Percentiles rank a stretch among this genome's conserved stretches.
Conservation (phyloP, 1,284 basidiomycete genomes). For the Apiotrichum porosum region DNA sequence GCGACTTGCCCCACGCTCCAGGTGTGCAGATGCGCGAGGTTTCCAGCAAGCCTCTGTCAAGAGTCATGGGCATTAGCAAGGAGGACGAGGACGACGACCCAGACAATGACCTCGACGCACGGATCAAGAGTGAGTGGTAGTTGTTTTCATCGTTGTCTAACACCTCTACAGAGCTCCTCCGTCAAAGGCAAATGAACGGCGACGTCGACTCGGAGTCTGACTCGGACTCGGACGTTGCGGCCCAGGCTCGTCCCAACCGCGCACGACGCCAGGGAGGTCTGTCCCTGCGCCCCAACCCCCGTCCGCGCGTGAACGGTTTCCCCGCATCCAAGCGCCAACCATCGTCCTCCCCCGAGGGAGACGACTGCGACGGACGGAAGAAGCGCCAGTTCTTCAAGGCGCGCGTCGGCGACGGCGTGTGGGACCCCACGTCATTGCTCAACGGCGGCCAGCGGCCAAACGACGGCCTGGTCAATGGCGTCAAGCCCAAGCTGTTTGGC, state of each 20-base stretch:
- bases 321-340: constrained; percentile 16
- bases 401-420: constrained; percentile 14
- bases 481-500: constrained; percentile 21
- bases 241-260: constrained; percentile 20
- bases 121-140: constrained; percentile 39
- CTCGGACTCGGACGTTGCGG: constrained; percentile 22
- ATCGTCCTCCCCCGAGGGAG: constrained; percentile 11
- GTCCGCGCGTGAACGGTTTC: constrained; percentile 18
- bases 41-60: constrained; percentile 52
- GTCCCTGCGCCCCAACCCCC: constrained; percentile 19
- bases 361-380: constrained; percentile 14
- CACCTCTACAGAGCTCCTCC: constrained; percentile 20
- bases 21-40: constrained; percentile 83
- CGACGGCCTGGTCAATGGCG: constrained; percentile 17
- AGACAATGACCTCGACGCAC: constrained; percentile 45
- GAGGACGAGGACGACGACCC: constrained; percentile 45
- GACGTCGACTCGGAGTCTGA: constrained; percentile 26
- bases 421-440: constrained; percentile 17
- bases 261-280: constrained; percentile 24
- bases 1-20: constrained; percentile 73
- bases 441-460: constrained; percentile 8
- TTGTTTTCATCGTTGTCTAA: background rate
- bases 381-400: constrained; percentile 23
- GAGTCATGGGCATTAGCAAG: constrained; percentile 38
- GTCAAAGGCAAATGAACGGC: constrained; percentile 14